phyloP scores from a whole-genome alignment of 345 rosid genomes.

The Eucalyptus pauciflora region DNA sequence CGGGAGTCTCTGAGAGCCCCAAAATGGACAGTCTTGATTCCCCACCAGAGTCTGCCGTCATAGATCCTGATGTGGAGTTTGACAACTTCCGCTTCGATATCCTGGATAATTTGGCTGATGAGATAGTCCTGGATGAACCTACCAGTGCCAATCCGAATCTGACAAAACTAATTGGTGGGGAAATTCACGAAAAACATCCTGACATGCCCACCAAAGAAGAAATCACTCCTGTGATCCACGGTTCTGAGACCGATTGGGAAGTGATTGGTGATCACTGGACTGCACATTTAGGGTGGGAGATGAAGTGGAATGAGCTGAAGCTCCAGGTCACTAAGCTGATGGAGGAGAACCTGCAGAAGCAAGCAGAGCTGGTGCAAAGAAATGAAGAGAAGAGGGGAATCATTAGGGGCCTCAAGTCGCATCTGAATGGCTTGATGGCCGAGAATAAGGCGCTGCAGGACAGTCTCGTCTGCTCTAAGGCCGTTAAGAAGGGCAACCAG shows the following conservation, averaged over 20 bases:
- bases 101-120: conserved; percentile 3
- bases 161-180: background rate
- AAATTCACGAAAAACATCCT: background rate
- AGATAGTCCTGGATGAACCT: background rate
- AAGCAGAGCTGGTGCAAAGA: conserved; percentile 31
- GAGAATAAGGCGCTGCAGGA: conserved; percentile 24
- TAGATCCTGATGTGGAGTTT: conserved; percentile 4
- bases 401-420: conserved; percentile 12
- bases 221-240: background rate
- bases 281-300: background rate
- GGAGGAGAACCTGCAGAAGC: conserved; percentile 32
- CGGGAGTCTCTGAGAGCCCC: background rate
- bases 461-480: background rate
- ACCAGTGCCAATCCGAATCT: background rate
- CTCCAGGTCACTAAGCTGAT: conserved; percentile 20
- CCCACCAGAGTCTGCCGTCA: background rate
- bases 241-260: background rate
- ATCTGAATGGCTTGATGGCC: conserved; percentile 15
- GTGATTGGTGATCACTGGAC: background rate
- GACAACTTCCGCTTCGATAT: background rate
- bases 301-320: conserved; percentile 11
- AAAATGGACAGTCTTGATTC: background rate
- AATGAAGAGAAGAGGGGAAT: conserved; percentile 30
- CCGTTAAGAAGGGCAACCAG: conserved; percentile 2
- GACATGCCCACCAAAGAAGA: background rate